Base-by-base conservation (phyloP, 108 stramenopile species). In the Chaetoceros tenuissimus region DNA sequence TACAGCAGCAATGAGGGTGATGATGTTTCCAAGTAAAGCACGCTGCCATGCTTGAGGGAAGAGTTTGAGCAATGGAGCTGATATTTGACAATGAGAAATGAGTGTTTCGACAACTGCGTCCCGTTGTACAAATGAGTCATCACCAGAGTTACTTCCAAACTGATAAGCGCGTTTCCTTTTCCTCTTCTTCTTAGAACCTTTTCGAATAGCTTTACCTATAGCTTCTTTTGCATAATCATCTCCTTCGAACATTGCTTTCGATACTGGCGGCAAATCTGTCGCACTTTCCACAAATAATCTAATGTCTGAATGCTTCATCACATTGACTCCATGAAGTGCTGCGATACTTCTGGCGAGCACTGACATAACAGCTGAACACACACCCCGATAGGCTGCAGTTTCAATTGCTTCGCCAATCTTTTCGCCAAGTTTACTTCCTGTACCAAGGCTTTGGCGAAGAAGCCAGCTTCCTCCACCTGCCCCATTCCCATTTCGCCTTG, bases 21-120 rank as follows among this genome's bases (percentile, higher is more conserved):
- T 74, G 30, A 94, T 86, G 60, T 94, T 94, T 16, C 85, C 86
- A 1, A 94, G 64, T 44, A 94, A 62, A 2, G 86, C 92, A 2
- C 92, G 77, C 72, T 94, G 92, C 85, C 87, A 89, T 31, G 80
- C 81, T 13, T 88, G 51, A 8, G 92, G 92, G 51, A 94, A 94
- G 0, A 94, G 68, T 54, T 85, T 85, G 16, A 94, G 67, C 31
- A 94, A 56, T 0, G 92, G 92, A 18, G 88, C 88, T 18, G 88
- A 85, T 27, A 94, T 84, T 54, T 94, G 92, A 34, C 85, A 87
- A 52, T 94, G 88, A 5, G 81, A 83, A 24, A 94, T 59, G 0
- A 94, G 74, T 17, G 80, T 90, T 60, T 94, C 92, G 2, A 86
- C 82, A 8, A 94, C 84, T 13, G 81, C 87, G 65, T 82, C 86